Base-by-base conservation (phyloP, 208 protist species). In the Acanthamoeba quina region DNA sequence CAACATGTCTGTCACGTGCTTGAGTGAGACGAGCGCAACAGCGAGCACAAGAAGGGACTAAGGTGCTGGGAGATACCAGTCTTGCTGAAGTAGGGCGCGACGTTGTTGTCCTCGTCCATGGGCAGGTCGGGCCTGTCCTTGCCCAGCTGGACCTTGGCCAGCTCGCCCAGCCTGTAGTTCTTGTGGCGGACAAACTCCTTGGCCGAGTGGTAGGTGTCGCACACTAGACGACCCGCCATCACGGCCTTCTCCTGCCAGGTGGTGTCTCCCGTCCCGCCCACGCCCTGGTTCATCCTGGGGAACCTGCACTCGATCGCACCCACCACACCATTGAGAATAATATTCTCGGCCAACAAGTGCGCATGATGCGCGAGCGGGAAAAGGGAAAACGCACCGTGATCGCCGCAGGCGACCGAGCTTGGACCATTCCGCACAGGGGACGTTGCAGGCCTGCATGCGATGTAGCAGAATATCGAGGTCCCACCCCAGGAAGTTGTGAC, bases 401-500 rank as follows among this genome's bases (percentile, higher is more conserved):
- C 91, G 58, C 9, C 78, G 93, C 17, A 98, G 74, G 52, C 96
- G 94, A 58, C 97, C 97, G 17, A 98, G 68, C 49, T 94, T 98
- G 24, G 98, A 99, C 99, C 99, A 99, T 7, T 96, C 70, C 5
- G 64, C 29, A 37, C 64, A 31, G 17, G 93, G 82, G 10, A 99
- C 96, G 68, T 98, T 98, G 49, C 98, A 94, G 54, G 98, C 97
- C 70, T 99, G 96, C 95, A 98, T 98, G 47, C 99, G 97, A 47
- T 99, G 98, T 34, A 99, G 96, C 10, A 99, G 95, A 31, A 99
- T 97, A 91, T 99, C 98, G 1, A 99, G 95, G n/a, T 99, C 99
- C 92, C 98, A 99, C 13, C 97, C 97, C n/a, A 99, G 94, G 94
- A 99, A 98, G 95, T 99, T 99, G 98, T 99, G 98, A n/a, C 98